Conservation (phyloP, 176 grass and related monocot genomes). For the Hordeum marinum region DNA sequence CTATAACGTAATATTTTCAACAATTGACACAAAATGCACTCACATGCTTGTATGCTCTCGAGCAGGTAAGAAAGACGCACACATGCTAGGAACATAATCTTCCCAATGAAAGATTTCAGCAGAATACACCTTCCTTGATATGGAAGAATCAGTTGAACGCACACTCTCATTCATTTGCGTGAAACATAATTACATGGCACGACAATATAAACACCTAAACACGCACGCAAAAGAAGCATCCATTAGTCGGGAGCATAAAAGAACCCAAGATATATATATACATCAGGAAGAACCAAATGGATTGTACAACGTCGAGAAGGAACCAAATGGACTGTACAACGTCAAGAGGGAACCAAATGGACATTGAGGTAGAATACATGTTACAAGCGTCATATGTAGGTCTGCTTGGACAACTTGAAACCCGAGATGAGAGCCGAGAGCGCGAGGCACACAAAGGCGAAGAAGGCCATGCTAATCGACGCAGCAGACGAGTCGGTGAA, state of each 20-base stretch:
- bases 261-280: neutral
- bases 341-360: neutral
- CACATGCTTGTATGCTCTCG: no score
- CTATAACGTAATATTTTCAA: neutral
- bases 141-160: neutral
- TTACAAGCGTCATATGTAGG: slow-evolving; percentile 40
- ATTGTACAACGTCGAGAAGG: neutral
- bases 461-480: slow-evolving; percentile 92
- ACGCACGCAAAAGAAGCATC: neutral
- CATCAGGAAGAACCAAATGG: neutral
- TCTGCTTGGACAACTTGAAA: slow-evolving; percentile 74
- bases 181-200: neutral
- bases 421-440: slow-evolving; percentile 71
- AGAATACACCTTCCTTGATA: neutral
- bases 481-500: slow-evolving; percentile 86
- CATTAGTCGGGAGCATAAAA: neutral
- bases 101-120: neutral
- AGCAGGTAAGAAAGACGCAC: no score
- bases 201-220: neutral
- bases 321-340: neutral
- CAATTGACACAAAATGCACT: neutral
- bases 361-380: neutral
- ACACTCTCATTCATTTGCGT: neutral
- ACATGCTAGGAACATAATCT: neutral
- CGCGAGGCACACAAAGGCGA: slow-evolving; percentile 75